A percentile compares a stretch with the other conserved stretches of the same genome.
These are phyloP conservation scores for Poa annua DNA, from an alignment of 176 grass and related monocot genomes.

Conservation along the genomic window DNA sequence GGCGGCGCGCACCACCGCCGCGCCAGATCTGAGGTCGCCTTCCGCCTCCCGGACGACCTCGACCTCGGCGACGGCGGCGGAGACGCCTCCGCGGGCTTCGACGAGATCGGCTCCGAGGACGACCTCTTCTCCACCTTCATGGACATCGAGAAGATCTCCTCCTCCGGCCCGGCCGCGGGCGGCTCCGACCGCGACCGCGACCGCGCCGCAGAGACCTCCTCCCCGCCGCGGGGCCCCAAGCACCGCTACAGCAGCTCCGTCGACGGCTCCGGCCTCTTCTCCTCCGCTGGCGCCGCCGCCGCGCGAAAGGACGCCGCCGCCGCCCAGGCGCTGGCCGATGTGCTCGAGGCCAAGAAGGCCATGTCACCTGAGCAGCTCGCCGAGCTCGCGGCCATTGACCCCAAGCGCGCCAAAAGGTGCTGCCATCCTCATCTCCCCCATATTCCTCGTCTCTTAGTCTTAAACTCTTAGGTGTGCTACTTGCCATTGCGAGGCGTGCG, in stretches of 20 bases:
- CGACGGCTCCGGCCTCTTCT: conserved; percentile 80
- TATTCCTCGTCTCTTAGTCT: not conserved
- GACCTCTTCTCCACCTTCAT: conserved; percentile 98
- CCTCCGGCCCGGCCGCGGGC: conserved; percentile 48
- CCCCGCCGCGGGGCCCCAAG: conserved; percentile 60
- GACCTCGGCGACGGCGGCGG: conserved; percentile 56
- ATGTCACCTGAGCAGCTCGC: conserved; percentile 87
- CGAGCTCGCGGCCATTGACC: conserved; percentile 85
- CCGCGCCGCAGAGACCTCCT: conserved; percentile 68
- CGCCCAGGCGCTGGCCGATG: conserved; percentile 58
- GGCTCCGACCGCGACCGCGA: conserved; percentile 51
- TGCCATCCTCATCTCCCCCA: not conserved
- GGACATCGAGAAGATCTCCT: conserved; percentile 96
- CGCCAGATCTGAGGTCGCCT: conserved; percentile 97
- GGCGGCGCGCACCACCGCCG: conserved; percentile 83
- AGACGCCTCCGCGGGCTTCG: conserved; percentile 46
- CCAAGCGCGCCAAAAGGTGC: conserved; percentile 95
- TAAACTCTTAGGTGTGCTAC: not conserved
- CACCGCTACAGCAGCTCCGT: conserved; percentile 94
- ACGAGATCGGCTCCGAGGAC: conserved; percentile 97
- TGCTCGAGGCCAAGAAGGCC: conserved; percentile 96
- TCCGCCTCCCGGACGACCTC: conserved; percentile 80
- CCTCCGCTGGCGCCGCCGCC: conserved; percentile 41
- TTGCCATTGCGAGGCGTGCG: not conserved
- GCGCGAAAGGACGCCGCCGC: conserved; percentile 46